phyloP scores from a whole-genome alignment of 148 eudicot genomes.

The Vaccinium corymbosum region DNA sequence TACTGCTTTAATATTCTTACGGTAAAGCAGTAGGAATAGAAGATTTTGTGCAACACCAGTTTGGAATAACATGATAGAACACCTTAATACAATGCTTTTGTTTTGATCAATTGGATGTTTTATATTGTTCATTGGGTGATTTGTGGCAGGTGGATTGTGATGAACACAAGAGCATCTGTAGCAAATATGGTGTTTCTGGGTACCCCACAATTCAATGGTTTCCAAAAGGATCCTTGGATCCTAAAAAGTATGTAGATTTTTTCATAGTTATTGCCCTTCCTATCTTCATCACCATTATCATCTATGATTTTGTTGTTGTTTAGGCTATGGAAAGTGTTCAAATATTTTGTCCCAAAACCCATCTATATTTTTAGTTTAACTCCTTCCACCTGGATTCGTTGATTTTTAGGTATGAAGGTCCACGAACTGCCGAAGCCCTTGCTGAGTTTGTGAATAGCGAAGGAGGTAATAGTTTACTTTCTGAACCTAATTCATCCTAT shows the following conservation, averaged over 20 bases:
- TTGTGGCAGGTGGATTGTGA: slow-evolving; percentile 87
- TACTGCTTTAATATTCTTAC: neutral
- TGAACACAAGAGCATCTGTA: slow-evolving; percentile 75
- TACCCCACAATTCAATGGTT: slow-evolving; percentile 98
- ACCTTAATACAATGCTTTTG: neutral
- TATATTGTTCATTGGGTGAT: slow-evolving; percentile 14
- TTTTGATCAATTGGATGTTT: neutral
- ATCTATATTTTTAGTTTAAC: neutral
- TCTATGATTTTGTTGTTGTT: neutral
- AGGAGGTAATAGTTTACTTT: slow-evolving; percentile 56
- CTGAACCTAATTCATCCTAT: neutral
- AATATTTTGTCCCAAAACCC: neutral
- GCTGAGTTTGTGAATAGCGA: slow-evolving; percentile 73
- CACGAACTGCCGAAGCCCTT: slow-evolving; percentile 86
- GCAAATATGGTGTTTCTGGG: slow-evolving; percentile 84
- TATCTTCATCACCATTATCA: neutral
- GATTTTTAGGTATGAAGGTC: slow-evolving; percentile 78
- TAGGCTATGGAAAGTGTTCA: neutral
- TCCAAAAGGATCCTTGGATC: slow-evolving; percentile 94
- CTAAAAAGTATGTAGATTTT: slow-evolving; percentile 65
- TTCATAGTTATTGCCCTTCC: neutral
- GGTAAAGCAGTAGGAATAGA: neutral
- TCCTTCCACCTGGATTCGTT: neutral
- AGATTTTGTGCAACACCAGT: neutral
- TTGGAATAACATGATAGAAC: neutral